Evolutionary conservation across 2,329 filamentous ascomycete species (phyloP), one percentile per base, ranked within the genome.

Genomic region (Fusarium continuum): DNA sequence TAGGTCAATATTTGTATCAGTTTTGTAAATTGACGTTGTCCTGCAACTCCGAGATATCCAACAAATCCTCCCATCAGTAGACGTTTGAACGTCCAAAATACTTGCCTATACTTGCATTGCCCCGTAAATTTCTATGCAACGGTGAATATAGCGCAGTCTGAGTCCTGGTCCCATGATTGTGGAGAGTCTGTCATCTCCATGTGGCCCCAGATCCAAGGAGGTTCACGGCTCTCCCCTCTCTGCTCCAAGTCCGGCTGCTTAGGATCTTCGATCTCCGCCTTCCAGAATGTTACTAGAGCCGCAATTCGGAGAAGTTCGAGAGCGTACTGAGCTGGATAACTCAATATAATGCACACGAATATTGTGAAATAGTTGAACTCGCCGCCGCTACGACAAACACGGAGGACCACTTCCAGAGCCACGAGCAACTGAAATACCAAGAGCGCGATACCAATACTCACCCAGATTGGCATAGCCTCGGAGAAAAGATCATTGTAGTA

Each of bases 251-350:
- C 61, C 13, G 25, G n/a, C 19, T 17, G 20, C 4, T 10, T 35
- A 5, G 35, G 17, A 16, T 34, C 29, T 14, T 56, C 35, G 1
- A 35, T 29, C 26, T 58, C 43, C 0, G 35, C 34, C 25, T 34
- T 31, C 48, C 36, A 54, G 23, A 48, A 44, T 2, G 54, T 59
- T 8, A 62, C 16, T 6, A 67, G 35, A 14, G 53, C 50, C 22
- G 47, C 51, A 8, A 67, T 19, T 25, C 55, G 63, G 4, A 69
- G 13, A 3, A 65, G 4, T 6, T 45, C 38, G 8, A 51, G 51
- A 4, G 26, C 5, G 19, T 63, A 65, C 8, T 40, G 44, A 6
- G 23, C 41, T 10, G 29, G 40, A n/a, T 39, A 23, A 8, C 32
- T 31, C 4, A 47, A 13, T 9, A 61, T 1, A 3, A 43, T 7